Evolutionary conservation across 495 filamentous ascomycete genomes (phyloP).

Genomic region (Apiosordaria backusii): DNA sequence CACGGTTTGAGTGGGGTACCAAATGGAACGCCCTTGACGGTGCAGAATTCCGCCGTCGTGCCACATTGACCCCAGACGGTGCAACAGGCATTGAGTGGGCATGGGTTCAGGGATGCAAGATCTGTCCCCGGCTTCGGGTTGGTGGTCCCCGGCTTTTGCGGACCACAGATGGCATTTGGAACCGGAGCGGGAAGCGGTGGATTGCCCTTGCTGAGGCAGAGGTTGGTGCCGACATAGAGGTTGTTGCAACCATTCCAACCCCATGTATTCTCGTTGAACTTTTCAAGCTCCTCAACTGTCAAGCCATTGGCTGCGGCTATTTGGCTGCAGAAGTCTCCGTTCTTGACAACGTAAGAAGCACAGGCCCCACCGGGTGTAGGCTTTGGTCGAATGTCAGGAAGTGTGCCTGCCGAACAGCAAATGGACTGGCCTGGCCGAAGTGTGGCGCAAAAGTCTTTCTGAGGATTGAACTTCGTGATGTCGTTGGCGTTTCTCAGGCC

Average conservation of each 20-base stretch:
- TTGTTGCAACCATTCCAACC: conserved; percentile 44
- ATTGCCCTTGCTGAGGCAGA: conserved; percentile 45
- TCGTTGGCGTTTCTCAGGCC: conserved; percentile 32
- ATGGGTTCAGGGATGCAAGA: conserved; percentile 29
- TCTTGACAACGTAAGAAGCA: conserved; percentile 26
- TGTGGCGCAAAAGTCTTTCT: conserved; percentile 31
- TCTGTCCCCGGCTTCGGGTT: neutral
- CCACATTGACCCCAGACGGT: conserved; percentile 49
- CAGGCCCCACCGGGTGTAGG: conserved; percentile 41
- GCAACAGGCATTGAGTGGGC: conserved; percentile 36
- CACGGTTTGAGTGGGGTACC: conserved; percentile 25
- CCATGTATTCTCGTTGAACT: conserved; percentile 45
- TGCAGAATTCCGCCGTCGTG: conserved; percentile 44
- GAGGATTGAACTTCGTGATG: conserved; percentile 39
- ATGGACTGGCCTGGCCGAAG: conserved; percentile 35
- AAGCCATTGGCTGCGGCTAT: conserved; percentile 29
- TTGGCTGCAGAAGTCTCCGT: conserved; percentile 29
- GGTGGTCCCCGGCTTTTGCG: conserved; percentile 35
- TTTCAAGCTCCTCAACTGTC: conserved; percentile 31
- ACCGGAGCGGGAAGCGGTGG: conserved; percentile 42
- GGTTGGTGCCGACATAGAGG: conserved; percentile 26
- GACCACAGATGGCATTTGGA: conserved; percentile 41
- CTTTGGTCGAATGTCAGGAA: conserved; percentile 35
- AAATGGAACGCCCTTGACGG: conserved; percentile 30
- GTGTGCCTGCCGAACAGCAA: conserved; percentile 41